These are phyloP conservation scores for Pseudocercospora eumusae DNA, from an alignment of 2,329 filamentous ascomycete species.

Conservation along the genomic window DNA sequence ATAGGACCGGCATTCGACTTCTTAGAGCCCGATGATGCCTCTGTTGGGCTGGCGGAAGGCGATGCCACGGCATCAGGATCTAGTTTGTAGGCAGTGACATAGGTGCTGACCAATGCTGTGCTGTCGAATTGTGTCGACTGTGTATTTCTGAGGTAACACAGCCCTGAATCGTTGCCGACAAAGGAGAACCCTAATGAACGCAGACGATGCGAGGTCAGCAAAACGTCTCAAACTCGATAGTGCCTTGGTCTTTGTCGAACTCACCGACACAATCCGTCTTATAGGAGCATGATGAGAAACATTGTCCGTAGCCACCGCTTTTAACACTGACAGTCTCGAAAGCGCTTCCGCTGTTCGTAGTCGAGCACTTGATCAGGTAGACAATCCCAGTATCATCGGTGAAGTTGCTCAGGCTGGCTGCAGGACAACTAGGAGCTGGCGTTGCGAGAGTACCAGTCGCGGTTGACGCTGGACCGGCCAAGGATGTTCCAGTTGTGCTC, in stretches of 20 bases:
- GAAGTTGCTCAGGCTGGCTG: conserved; percentile 25
- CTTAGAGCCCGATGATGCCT: neutral
- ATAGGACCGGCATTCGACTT: conserved; percentile 15
- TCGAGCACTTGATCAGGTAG: conserved; percentile 36
- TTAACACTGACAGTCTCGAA: conserved; percentile 28
- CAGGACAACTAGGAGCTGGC: conserved; percentile 31
- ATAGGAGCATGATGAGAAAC: conserved; percentile 36
- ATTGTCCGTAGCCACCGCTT: conserved; percentile 35
- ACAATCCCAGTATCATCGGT: conserved; percentile 31
- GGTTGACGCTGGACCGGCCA: conserved; percentile 13
- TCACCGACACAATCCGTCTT: conserved; percentile 29
- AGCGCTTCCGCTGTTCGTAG: conserved; percentile 31
- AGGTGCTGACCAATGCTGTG: conserved; percentile 29
- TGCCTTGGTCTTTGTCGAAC: neutral
- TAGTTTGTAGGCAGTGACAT: conserved; percentile 31
- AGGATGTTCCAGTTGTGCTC: conserved; percentile 1
- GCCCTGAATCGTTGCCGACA: conserved; percentile 31
- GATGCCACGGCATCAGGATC: conserved; percentile 25
- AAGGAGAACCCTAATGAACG: conserved; percentile 28
- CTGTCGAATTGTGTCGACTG: conserved; percentile 25
- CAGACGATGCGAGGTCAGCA: neutral
- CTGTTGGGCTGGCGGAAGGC: neutral
- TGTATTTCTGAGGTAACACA: conserved; percentile 35
- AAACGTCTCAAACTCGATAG: neutral
- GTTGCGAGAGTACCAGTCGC: conserved; percentile 17